Conservation (phyloP, 2,329 filamentous ascomycete species). For the Arthrobotrys conoides region DNA sequence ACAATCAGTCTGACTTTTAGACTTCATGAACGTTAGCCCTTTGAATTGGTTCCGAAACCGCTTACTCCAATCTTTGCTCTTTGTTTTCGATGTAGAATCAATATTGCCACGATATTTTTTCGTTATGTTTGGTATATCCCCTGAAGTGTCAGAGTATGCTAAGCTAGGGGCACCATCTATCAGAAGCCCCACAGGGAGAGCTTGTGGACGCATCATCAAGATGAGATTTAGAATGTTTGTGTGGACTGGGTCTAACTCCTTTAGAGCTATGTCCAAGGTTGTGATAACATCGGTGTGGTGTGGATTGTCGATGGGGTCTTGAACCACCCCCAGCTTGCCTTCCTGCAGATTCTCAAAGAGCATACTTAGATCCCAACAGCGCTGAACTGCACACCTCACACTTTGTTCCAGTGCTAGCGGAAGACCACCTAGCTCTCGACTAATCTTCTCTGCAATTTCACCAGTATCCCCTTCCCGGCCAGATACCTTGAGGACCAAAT, state of each 20-base stretch:
- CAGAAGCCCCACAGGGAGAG: constrained; percentile 20
- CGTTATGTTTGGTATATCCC: neutral
- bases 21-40: neutral
- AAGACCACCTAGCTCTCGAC: constrained; percentile 23
- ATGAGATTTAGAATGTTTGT: constrained; percentile 11
- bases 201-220: constrained; percentile 25
- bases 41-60: neutral
- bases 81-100: neutral
- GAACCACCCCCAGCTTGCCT: neutral
- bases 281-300: constrained; percentile 24
- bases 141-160: neutral
- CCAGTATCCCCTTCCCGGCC: neutral
- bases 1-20: too few species aligned
- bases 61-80: neutral
- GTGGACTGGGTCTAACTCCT: constrained; percentile 1
- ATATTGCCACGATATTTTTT: too few species aligned
- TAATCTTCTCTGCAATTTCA: constrained; percentile 26
- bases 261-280: constrained; percentile 25
- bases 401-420: constrained; percentile 28
- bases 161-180: constrained; percentile 18
- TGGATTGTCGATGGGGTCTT: neutral
- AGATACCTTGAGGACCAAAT: constrained; percentile 20
- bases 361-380: neutral
- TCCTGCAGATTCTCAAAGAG: constrained; percentile 4
- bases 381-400: constrained; percentile 5